Conservation (phyloP, 106 monocot species). For the Acorus calamus region DNA sequence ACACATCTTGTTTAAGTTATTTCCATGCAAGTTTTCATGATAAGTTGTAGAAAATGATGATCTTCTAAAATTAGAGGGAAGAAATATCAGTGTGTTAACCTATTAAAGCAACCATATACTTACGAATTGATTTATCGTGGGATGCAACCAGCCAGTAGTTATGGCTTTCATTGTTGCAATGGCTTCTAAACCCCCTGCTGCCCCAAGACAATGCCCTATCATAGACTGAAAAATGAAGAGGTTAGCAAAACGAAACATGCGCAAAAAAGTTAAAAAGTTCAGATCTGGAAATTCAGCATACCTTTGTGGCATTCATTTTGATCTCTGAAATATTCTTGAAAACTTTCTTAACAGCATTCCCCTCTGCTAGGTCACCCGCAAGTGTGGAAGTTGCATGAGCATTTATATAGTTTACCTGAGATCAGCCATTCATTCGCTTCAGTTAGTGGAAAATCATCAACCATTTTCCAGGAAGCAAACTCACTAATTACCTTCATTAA, state of each 20-base stretch:
- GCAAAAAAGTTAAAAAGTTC: not conserved
- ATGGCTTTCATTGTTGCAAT: conserved; percentile 97
- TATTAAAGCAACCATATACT: conserved; percentile 18
- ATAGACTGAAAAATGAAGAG: conserved; percentile 56
- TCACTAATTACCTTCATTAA: no score
- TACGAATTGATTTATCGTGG: conserved; percentile 93
- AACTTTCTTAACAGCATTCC: conserved; percentile 89
- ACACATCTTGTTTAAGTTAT: no score
- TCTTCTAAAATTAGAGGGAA: no score
- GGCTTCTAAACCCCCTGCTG: conserved; percentile 89
- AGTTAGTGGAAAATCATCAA: no score
- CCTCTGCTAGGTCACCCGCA: conserved; percentile 93
- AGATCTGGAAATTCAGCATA: conserved; percentile 2
- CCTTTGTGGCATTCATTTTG: conserved; percentile 96
- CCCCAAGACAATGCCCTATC: conserved; percentile 97
- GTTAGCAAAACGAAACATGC: not conserved
- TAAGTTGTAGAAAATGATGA: no score
- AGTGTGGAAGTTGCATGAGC: conserved; percentile 99
- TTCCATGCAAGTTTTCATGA: no score
- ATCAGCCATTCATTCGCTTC: conserved; percentile 1
- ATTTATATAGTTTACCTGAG: conserved; percentile 97
- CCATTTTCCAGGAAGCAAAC: no score
- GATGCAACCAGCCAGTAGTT: conserved; percentile 87
- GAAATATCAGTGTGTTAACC: no score
- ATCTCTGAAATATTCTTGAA: conserved; percentile 78